These are phyloP conservation scores for Tieghemostelium lacteum DNA, from an alignment of 78 protist species.

Conservation along the genomic window DNA sequence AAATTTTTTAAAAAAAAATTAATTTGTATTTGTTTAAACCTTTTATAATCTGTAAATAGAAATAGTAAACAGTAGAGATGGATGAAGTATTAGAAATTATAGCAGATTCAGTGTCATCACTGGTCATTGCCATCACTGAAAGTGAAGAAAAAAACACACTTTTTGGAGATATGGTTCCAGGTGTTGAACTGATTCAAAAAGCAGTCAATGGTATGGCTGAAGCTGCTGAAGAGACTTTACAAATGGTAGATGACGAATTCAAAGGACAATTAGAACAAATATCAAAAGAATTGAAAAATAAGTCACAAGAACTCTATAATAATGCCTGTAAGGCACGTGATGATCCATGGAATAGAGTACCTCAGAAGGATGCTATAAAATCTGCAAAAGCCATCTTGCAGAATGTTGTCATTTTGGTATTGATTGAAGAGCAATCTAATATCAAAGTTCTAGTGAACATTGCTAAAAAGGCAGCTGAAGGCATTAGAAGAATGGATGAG, in stretches of 20 bases:
- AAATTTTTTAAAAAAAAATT: too few relatives aligned
- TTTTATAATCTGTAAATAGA: too few relatives aligned
- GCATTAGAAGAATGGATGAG: slow-evolving; percentile 61
- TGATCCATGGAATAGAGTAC: slow-evolving; percentile 76
- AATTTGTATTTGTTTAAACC: too few relatives aligned
- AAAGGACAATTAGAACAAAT: slow-evolving; percentile 24
- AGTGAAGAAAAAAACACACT: slow-evolving; percentile 68
- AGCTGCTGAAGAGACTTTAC: slow-evolving; percentile 57
- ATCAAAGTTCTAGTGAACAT: slow-evolving; percentile 63
- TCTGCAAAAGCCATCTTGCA: slow-evolving; percentile 56
- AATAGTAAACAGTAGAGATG: too few relatives aligned
- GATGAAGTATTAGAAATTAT: slow-evolving; percentile 80
- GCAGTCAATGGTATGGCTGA: slow-evolving; percentile 76
- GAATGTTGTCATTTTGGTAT: slow-evolving; percentile 57
- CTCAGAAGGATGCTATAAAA: slow-evolving; percentile 78
- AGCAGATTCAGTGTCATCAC: slow-evolving; percentile 76
- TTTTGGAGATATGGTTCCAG: slow-evolving; percentile 82
- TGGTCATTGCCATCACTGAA: slow-evolving; percentile 73
- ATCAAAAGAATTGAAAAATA: slow-evolving; percentile 18
- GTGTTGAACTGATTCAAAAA: slow-evolving; percentile 72
- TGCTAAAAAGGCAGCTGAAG: slow-evolving; percentile 73
- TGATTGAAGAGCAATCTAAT: slow-evolving; percentile 74
- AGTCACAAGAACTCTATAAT: slow-evolving; percentile 45
- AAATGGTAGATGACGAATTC: slow-evolving; percentile 71
- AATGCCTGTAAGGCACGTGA: slow-evolving; percentile 61